Evolutionary conservation across 78 protist species (phyloP).

Genomic region (Dictyostelium intermedium): DNA sequence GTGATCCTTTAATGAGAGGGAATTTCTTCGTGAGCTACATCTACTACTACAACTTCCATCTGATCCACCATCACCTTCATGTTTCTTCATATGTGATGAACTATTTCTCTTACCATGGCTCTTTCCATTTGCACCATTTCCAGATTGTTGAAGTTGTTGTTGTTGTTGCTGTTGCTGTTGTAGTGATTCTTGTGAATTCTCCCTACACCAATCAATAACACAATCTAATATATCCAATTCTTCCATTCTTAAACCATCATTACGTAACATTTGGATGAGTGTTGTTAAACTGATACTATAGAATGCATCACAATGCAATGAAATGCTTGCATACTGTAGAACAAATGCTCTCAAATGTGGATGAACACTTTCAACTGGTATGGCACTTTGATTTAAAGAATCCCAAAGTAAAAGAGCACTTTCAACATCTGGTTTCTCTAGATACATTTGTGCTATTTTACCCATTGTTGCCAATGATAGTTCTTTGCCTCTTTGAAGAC

Average conservation of each 20-base stretch:
- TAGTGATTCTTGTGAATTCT: neutral
- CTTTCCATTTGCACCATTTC: neutral
- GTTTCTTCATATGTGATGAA: neutral
- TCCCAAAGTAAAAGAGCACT: conserved; percentile 58
- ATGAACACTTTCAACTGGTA: conserved; percentile 20
- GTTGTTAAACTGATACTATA: conserved; percentile 30
- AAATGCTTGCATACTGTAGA: conserved; percentile 33
- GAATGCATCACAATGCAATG: conserved; percentile 36
- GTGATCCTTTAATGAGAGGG: conserved; percentile 27
- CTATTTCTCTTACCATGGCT: conserved; percentile 12
- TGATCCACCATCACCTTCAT: conserved; percentile 43
- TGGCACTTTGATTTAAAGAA: conserved; percentile 27
- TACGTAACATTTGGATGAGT: conserved; percentile 49
- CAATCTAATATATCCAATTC: conserved; percentile 69
- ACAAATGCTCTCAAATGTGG: conserved; percentile 48
- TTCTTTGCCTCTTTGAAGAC: conserved; percentile 53
- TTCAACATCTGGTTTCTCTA: conserved; percentile 56
- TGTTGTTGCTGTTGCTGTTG: neutral
- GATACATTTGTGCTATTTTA: conserved; percentile 20
- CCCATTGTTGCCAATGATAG: conserved; percentile 56
- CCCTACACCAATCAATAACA: conserved; percentile 55
- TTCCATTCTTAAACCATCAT: conserved; percentile 73
- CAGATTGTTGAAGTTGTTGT: neutral
- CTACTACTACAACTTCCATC: conserved; percentile 72
- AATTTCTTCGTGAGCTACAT: conserved; percentile 66